These are phyloP conservation scores for Aspergillus neoniger DNA, from an alignment of 2,329 filamentous ascomycete genomes.

Conservation along the genomic window DNA sequence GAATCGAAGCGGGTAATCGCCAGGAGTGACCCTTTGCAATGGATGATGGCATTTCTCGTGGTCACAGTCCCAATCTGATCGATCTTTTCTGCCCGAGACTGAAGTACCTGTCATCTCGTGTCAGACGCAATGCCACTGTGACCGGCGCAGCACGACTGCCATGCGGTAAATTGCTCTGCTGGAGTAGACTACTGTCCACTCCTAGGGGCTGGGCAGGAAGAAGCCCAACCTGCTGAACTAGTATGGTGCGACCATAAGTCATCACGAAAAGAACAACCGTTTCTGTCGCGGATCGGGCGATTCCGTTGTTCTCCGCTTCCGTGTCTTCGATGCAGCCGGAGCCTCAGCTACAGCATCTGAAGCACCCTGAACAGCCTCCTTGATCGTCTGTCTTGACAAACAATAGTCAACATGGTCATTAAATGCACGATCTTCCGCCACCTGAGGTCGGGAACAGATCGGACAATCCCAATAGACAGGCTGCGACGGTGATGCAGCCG, in stretches of 20 bases:
- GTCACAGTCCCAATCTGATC: no score
- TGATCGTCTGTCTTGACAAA: slow-evolving; percentile 81
- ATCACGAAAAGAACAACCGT: slow-evolving; percentile 38
- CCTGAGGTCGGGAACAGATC: slow-evolving; percentile 76
- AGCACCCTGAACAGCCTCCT: slow-evolving; percentile 69
- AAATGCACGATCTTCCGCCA: slow-evolving; percentile 72
- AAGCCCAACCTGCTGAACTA: neutral
- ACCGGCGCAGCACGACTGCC: no score
- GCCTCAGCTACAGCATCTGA: slow-evolving; percentile 20
- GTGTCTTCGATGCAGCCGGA: slow-evolving; percentile 12
- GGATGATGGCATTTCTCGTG: no score
- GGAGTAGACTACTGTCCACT: no score
- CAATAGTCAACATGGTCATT: slow-evolving; percentile 94
- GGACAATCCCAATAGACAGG: slow-evolving; percentile 79
- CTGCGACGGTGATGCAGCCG: slow-evolving; percentile 9
- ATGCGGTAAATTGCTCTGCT: no score
- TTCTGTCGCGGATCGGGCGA: slow-evolving; percentile 34
- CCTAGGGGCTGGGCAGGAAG: no score
- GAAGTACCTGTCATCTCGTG: no score
- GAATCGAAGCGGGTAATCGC: no score
- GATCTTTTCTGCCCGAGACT: no score
- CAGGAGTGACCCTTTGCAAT: no score
- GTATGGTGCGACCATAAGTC: neutral
- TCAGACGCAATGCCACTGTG: no score
- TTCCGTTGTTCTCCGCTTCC: slow-evolving; percentile 41